These are phyloP conservation scores for Hypoxylon trugodes DNA, from an alignment of 495 filamentous ascomycete species.

Conservation along the genomic window DNA sequence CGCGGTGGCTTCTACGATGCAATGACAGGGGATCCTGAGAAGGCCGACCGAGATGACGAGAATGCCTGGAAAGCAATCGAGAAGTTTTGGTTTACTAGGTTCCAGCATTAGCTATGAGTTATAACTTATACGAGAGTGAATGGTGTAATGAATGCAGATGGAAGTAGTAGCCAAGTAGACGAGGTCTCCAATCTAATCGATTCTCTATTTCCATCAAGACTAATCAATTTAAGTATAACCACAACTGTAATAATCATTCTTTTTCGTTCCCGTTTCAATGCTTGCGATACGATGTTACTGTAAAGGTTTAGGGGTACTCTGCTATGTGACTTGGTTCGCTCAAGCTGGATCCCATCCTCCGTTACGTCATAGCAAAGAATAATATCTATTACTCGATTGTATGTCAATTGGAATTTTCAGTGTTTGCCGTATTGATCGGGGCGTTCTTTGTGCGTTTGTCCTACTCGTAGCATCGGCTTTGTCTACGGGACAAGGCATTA, in stretches of 20 bases:
- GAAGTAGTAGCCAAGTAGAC: too few species aligned
- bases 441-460: neutral
- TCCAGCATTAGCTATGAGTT: slow-evolving; percentile 8
- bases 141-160: neutral
- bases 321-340: too few species aligned
- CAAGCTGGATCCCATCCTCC: too few species aligned
- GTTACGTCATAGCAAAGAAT: too few species aligned
- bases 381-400: too few species aligned
- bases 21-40: slow-evolving; percentile 14
- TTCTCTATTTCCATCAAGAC: too few species aligned
- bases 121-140: neutral
- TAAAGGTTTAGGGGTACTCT: too few species aligned
- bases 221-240: too few species aligned
- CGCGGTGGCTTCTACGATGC: slow-evolving; percentile 24
- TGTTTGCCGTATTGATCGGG: neutral
- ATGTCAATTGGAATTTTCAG: neutral
- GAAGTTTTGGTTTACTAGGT: slow-evolving; percentile 32
- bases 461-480: neutral
- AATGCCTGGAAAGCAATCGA: slow-evolving; percentile 31
- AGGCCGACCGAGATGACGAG: slow-evolving; percentile 26
- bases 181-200: too few species aligned
- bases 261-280: too few species aligned
- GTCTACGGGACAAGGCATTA: slow-evolving; percentile 10
- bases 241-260: too few species aligned
- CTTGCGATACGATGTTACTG: too few species aligned